phyloP scores from a whole-genome alignment of 192 early-diverging fungal genomes.

The Oehlia diaphana region DNA sequence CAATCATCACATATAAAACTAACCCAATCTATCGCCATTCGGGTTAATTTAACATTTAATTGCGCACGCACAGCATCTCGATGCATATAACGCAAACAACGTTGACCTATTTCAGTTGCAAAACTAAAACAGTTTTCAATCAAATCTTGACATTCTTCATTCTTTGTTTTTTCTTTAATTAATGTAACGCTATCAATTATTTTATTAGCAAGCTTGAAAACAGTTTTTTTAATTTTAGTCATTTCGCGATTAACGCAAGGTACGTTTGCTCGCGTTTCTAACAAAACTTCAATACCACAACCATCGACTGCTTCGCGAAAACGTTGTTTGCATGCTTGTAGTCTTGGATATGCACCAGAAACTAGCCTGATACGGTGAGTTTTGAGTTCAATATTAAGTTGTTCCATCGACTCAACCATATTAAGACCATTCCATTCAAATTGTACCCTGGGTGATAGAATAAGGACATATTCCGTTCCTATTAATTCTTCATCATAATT shows the following conservation, averaged over 20 bases:
- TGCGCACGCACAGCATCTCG: conserved; percentile 48
- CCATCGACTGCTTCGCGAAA: conserved; percentile 54
- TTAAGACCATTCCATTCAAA: conserved; percentile 58
- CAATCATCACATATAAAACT: conserved; percentile 85
- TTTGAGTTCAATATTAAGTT: conserved; percentile 52
- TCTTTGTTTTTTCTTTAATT: conserved; percentile 50
- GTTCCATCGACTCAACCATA: conserved; percentile 41
- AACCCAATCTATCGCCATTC: conserved; percentile 83
- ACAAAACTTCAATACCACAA: conserved; percentile 47
- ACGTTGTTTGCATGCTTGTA: conserved; percentile 45
- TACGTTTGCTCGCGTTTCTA: conserved; percentile 59
- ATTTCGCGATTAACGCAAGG: conserved; percentile 57
- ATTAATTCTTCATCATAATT: conserved; percentile 19
- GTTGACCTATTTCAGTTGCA: conserved; percentile 68
- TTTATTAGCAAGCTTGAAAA: conserved; percentile 54
- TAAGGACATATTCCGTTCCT: conserved; percentile 53
- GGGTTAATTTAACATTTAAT: conserved; percentile 66
- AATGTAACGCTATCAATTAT: conserved; percentile 56
- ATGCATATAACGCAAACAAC: conserved; percentile 43
- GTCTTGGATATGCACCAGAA: conserved; percentile 35
- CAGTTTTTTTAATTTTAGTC: conserved; percentile 56
- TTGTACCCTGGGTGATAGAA: conserved; percentile 59
- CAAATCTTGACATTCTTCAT: conserved; percentile 57
- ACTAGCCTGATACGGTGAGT: conserved; percentile 57
- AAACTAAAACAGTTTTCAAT: conserved; percentile 73